phyloP scores from a whole-genome alignment of 345 rosid genomes.

The Acer saccharum region DNA sequence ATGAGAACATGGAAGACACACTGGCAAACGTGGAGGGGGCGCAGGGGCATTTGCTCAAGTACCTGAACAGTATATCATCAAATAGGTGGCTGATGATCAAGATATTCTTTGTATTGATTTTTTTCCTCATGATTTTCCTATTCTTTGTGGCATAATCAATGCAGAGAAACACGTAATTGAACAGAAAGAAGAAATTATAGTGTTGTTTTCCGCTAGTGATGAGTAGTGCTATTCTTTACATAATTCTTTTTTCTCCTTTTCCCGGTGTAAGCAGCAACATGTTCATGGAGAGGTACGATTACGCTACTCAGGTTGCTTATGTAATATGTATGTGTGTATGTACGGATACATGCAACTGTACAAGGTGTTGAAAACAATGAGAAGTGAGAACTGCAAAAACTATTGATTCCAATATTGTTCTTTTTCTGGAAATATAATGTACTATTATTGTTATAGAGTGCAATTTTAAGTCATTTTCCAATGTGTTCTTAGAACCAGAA shows the following conservation, averaged over 20 bases:
- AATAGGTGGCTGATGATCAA: conserved; percentile 54
- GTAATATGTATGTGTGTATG: not conserved
- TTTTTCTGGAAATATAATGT: not conserved
- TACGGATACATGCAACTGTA: conserved; percentile 9
- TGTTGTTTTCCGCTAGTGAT: not conserved
- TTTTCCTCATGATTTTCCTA: conserved; percentile 51
- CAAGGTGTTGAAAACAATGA: conserved; percentile 16
- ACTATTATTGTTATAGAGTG: not conserved
- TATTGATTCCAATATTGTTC: not conserved
- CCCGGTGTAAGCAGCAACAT: not conserved
- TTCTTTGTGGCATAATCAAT: conserved; percentile 46
- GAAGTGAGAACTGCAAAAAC: not conserved
- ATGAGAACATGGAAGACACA: conserved; percentile 51
- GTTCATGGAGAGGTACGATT: not conserved
- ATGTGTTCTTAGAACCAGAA: not conserved
- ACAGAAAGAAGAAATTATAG: conserved; percentile 12
- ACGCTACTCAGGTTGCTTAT: not conserved
- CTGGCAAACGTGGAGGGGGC: conserved; percentile 50
- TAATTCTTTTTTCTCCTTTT: not conserved
- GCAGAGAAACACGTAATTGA: conserved; percentile 8
- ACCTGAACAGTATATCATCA: conserved; percentile 46
- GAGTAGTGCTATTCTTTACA: conserved; percentile 9
- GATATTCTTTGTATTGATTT: conserved; percentile 46
- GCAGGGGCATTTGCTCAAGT: conserved; percentile 48
- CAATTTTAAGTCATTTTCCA: not conserved